Conservation (phyloP, 768 basidiomycete genomes). For the Exidia glandulosa region DNA sequence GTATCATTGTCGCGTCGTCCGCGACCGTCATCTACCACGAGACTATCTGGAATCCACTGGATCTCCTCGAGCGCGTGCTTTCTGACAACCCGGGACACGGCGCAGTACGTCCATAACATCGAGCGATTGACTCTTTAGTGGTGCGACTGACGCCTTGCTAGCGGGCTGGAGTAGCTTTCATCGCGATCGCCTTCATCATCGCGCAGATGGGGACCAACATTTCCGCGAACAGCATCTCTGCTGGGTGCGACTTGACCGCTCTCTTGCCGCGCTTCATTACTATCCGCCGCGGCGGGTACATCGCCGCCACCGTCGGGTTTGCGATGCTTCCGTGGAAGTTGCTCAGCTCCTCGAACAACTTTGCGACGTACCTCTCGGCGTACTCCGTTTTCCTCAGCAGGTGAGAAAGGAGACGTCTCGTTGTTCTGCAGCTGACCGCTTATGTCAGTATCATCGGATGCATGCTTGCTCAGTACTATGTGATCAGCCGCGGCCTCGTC, state of each 20-base stretch:
- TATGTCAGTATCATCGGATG: not conserved
- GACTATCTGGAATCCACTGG: conserved; percentile 70
- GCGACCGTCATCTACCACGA: conserved; percentile 66
- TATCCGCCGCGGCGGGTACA: conserved; percentile 75
- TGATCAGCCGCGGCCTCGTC: conserved; percentile 60
- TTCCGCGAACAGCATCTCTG: conserved; percentile 72
- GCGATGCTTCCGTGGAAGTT: conserved; percentile 72
- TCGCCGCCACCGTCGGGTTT: conserved; percentile 65
- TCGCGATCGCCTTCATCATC: conserved; percentile 66
- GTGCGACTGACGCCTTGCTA: conserved; percentile 6
- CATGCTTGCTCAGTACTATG: conserved; percentile 46
- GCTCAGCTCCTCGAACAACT: conserved; percentile 59
- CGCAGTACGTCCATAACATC: conserved; percentile 56
- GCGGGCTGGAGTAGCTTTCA: conserved; percentile 52
- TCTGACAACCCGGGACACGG: conserved; percentile 49
- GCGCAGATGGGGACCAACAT: conserved; percentile 68
- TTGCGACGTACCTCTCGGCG: conserved; percentile 72
- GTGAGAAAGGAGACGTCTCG: no score
- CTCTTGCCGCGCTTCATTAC: conserved; percentile 71
- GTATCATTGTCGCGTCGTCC: conserved; percentile 73
- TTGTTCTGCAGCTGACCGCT: no score
- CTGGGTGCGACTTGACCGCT: conserved; percentile 74
- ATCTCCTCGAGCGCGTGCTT: conserved; percentile 56
- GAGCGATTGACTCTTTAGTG: conserved; percentile 8
- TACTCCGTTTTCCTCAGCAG: conserved; percentile 70